phyloP scores from a whole-genome alignment of 2,329 filamentous ascomycete genomes.

The Phoma sp. region DNA sequence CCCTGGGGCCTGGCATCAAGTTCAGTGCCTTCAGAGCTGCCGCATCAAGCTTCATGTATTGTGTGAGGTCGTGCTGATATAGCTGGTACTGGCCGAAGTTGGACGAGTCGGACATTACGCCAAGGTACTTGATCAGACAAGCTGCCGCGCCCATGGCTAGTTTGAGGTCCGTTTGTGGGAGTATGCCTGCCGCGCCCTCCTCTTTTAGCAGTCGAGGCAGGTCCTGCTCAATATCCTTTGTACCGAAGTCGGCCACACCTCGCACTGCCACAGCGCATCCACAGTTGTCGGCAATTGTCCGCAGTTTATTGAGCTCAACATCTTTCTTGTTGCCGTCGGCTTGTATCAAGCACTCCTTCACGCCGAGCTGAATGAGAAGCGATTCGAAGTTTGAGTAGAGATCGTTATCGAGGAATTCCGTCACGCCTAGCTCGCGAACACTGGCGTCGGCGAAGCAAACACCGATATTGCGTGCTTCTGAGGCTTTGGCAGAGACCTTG shows the following conservation, averaged over 20 bases:
- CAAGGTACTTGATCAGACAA: constrained; percentile 92
- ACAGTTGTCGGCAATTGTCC: constrained; percentile 89
- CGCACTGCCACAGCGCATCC: constrained; percentile 89
- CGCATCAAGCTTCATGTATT: constrained; percentile 98
- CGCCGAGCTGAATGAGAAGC: constrained; percentile 91
- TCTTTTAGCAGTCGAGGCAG: constrained; percentile 86
- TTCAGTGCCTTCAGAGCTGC: constrained; percentile 93
- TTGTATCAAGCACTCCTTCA: constrained; percentile 91
- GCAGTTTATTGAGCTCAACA: constrained; percentile 84
- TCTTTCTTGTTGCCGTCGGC: constrained; percentile 82
- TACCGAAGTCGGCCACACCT: constrained; percentile 77
- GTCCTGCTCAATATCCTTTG: constrained; percentile 95
- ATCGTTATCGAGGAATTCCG: constrained; percentile 98
- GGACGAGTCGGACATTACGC: constrained; percentile 85
- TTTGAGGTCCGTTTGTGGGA: constrained; percentile 92
- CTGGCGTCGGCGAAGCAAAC: constrained; percentile 98
- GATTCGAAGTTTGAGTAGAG: constrained; percentile 98
- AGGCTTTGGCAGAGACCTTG: constrained; percentile 87
- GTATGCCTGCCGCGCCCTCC: constrained; percentile 75
- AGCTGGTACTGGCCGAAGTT: constrained; percentile 98
- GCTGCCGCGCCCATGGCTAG: constrained; percentile 95
- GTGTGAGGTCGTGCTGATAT: constrained; percentile 94
- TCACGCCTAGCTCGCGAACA: constrained; percentile 92
- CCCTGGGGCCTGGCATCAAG: constrained; percentile 92
- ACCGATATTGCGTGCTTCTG: constrained; percentile 84